Evolutionary conservation across 2,329 filamentous ascomycete species (phyloP).

Genomic region (Diaporthe citrichinensis): DNA sequence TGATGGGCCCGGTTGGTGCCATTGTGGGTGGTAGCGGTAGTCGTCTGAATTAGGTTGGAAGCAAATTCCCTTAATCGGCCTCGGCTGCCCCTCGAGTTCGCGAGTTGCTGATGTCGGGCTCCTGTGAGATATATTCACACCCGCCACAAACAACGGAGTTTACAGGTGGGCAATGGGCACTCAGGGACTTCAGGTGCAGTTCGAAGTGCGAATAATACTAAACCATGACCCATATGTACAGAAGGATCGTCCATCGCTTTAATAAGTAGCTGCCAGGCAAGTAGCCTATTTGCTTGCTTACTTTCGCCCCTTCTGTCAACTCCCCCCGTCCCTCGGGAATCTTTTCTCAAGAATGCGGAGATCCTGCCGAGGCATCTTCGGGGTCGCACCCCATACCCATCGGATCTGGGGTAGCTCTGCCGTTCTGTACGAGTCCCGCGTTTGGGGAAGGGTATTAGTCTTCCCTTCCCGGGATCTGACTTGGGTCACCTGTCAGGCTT

Average conservation of each 20-base stretch:
- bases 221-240: not conserved
- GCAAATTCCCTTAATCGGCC: not conserved
- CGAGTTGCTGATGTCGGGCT: not conserved
- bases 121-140: not conserved
- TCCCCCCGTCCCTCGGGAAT: not conserved
- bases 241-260: not conserved
- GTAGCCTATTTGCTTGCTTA: not conserved
- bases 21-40: slow-evolving; percentile 49
- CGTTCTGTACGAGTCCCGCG: not conserved
- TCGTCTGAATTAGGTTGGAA: not conserved
- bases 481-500: not conserved
- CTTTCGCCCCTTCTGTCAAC: not conserved
- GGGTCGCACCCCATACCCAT: not conserved
- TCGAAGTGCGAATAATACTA: no score
- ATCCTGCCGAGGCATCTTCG: slow-evolving; percentile 39
- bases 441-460: not conserved
- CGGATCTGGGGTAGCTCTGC: not conserved
- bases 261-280: not conserved
- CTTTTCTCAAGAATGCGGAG: slow-evolving; percentile 15
- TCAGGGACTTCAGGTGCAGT: not conserved
- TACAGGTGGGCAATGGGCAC: not conserved
- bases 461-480: not conserved
- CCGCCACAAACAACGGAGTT: not conserved
- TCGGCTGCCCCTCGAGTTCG: not conserved
- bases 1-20: slow-evolving; percentile 66